Base-by-base conservation (phyloP, 139 green algal species). In the Chlamydomonas sphaeroides region DNA sequence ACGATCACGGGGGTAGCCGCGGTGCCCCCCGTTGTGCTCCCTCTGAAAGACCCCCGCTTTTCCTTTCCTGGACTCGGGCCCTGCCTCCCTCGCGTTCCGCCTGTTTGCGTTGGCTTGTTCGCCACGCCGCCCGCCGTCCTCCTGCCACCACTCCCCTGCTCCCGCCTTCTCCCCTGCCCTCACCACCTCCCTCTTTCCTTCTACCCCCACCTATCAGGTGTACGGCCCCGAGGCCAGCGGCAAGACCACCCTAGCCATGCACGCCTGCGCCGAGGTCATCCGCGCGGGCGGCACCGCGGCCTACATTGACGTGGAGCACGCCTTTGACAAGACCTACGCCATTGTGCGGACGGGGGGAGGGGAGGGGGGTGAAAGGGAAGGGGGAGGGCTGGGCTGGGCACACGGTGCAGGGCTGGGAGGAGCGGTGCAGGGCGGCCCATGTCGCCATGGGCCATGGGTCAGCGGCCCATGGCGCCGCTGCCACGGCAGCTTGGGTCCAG, bases 171-270 rank as follows among this genome's bases (percentile, higher is more conserved):
- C 4, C 20, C 17, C 51, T 30, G 17, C 15, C 21, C 51, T 17
- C 51, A 25, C 20, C 15, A 61, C 20, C 51, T 61, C 51, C 17
- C 20, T 28, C 20, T 28, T n/a, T 38, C 33, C 41, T 14, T 45
- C 49, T 45, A 30, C 41, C 45, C 49, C 26, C 38, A 23, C 21
- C 15, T 28, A 39, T 39, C 91, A 98, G 93, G 91, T 98, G 25
- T 98, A 94, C 87, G 96, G 97, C 14, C 96, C 96, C 30, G 97
- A 99, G 89, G 91, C 83, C 59, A 94, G 88, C 63, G 97, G 97
- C 66, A 99, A 99, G 90, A 99, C 96, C 5, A 98, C 97, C 0
- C 84, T 99, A 76, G 97, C 97, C 5, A 86, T 99, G 87, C 94
- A 98, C 85, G 95, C 94, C 10, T 96, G 98, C 28, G 97, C 97